Percentiles rank a stretch among this genome's conserved stretches.
phyloP scores from a whole-genome alignment of 2,329 filamentous ascomycete genomes.

The Fusarium scirpi region DNA sequence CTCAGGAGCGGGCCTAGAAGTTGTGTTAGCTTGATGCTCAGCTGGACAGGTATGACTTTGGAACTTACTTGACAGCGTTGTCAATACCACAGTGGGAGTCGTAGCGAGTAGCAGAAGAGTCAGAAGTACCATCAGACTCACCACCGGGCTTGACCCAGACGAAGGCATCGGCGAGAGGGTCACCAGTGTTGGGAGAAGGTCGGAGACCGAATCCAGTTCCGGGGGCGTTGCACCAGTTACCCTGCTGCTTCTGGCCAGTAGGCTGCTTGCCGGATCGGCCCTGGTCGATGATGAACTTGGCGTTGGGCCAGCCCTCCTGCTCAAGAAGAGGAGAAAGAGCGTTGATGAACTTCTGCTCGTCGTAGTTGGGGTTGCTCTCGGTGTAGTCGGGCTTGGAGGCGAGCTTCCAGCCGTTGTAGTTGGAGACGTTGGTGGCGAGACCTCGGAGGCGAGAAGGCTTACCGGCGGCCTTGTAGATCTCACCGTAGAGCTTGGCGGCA shows the following conservation, averaged over 20 bases:
- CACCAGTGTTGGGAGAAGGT: conserved; percentile 72
- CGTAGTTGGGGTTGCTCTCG: conserved; percentile 61
- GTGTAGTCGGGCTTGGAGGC: conserved; percentile 60
- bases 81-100: conserved; percentile 61
- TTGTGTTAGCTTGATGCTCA: conserved; percentile 43
- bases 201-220: conserved; percentile 73
- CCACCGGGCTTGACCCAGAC: conserved; percentile 79
- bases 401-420: conserved; percentile 65
- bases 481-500: conserved; percentile 60
- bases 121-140: conserved; percentile 65
- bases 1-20: conserved; percentile 70
- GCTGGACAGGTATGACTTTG: accelerated
- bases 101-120: conserved; percentile 58
- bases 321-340: conserved; percentile 74
- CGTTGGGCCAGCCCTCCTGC: conserved; percentile 56
- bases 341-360: conserved; percentile 67
- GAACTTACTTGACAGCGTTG: conserved; percentile 58
- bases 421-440: conserved; percentile 69
- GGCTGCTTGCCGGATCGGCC: conserved; percentile 69
- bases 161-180: conserved; percentile 71
- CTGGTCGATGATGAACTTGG: conserved; percentile 63
- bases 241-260: conserved; percentile 71
- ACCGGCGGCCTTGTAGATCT: conserved; percentile 63
- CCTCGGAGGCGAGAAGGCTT: conserved; percentile 64
- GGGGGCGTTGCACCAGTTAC: conserved; percentile 75